These are phyloP conservation scores for Sclerospora graminicola DNA, from an alignment of 352 stramenopile genomes.

Conservation along the genomic window DNA sequence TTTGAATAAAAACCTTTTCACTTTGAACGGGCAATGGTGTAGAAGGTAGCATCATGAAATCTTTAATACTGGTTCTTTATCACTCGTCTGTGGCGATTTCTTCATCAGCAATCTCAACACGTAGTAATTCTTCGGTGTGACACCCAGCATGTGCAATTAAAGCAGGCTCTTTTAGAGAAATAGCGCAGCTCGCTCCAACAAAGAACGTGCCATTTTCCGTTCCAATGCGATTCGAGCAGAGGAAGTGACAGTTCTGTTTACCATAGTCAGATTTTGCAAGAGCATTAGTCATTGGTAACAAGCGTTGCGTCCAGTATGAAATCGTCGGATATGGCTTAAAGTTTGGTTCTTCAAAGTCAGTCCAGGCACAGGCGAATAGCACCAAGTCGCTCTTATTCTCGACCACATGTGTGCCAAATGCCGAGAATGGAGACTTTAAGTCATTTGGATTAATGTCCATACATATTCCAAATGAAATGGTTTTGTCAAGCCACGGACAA, in stretches of 20 bases:
- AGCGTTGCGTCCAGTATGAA: slow-evolving; percentile 62
- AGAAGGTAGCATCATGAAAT: no score
- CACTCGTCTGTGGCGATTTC: neutral
- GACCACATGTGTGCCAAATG: slow-evolving; percentile 46
- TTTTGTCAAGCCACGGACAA: slow-evolving; percentile 68
- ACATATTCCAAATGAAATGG: slow-evolving; percentile 80
- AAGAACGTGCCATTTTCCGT: slow-evolving; percentile 74
- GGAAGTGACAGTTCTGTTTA: slow-evolving; percentile 53
- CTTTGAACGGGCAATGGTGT: no score
- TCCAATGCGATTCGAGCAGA: slow-evolving; percentile 73
- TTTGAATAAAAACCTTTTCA: no score
- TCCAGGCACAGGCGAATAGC: slow-evolving; percentile 79
- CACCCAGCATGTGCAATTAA: slow-evolving; percentile 40
- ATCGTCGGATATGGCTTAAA: slow-evolving; percentile 35
- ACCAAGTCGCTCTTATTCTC: slow-evolving; percentile 50
- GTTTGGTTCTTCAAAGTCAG: slow-evolving; percentile 55
- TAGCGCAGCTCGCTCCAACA: slow-evolving; percentile 61
- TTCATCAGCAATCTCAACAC: slow-evolving; percentile 34
- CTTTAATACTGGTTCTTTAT: no score
- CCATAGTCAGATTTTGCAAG: slow-evolving; percentile 24
- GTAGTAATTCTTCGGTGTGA: slow-evolving; percentile 46
- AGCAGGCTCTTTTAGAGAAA: slow-evolving; percentile 49
- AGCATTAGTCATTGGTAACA: slow-evolving; percentile 44
- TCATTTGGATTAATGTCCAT: slow-evolving; percentile 87
- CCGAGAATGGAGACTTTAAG: slow-evolving; percentile 54